Evolutionary conservation across 2,329 filamentous ascomycete genomes (phyloP).

Genomic region (Incumbomyces delicatus): DNA sequence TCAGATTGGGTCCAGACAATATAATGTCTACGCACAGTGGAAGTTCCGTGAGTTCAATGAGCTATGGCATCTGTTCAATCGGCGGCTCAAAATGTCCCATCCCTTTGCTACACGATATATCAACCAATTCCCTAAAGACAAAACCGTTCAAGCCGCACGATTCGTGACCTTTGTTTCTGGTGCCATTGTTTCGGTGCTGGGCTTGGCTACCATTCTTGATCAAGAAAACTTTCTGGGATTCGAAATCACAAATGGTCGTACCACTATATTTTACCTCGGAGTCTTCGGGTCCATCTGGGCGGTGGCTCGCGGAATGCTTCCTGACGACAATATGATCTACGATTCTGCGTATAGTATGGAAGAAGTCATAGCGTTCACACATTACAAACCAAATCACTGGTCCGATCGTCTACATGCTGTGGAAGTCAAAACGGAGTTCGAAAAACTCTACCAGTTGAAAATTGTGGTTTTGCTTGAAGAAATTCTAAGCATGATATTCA

Average conservation of each 20-base stretch:
- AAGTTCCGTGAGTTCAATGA: constrained; percentile 99
- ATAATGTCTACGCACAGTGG: constrained; percentile 91
- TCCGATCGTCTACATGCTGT: constrained; percentile 81
- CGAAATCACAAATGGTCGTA: constrained; percentile 79
- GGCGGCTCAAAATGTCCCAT: constrained; percentile 86
- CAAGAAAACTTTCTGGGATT: constrained; percentile 85
- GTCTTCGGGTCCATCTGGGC: constrained; percentile 77
- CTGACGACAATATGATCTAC: constrained; percentile 80
- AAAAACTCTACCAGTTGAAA: constrained; percentile 83
- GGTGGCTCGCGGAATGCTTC: constrained; percentile 69
- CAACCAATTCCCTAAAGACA: constrained; percentile 92
- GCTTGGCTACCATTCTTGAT: constrained; percentile 74
- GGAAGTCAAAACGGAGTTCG: constrained; percentile 85
- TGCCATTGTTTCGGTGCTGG: constrained; percentile 75
- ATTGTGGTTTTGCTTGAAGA: constrained; percentile 87
- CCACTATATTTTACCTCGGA: constrained; percentile 81
- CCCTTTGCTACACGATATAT: constrained; percentile 87
- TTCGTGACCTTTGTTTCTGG: constrained; percentile 84
- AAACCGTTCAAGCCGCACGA: constrained; percentile 73
- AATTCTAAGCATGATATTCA: constrained; percentile 82
- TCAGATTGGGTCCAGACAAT: constrained; percentile 76
- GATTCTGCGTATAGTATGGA: constrained; percentile 83
- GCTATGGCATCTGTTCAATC: constrained; percentile 80
- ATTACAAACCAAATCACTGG: constrained; percentile 87
- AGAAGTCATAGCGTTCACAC: constrained; percentile 85